Evolutionary conservation across 768 basidiomycete species (phyloP), one percentile per base, ranked within the genome.

Genomic region (Tylopilus sp.): DNA sequence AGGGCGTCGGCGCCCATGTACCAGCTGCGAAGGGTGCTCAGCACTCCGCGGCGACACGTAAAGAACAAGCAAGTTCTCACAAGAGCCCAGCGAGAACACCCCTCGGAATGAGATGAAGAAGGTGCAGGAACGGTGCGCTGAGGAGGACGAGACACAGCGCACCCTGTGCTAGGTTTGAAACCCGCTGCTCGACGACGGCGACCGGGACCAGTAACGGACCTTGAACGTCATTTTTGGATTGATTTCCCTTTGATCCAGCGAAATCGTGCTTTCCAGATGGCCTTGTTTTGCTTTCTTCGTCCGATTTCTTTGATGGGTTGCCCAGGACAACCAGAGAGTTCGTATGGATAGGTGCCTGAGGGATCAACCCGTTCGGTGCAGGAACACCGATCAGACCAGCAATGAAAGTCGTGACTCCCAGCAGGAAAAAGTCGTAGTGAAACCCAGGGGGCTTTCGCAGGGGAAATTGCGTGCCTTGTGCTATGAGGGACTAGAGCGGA

Each of bases 331-430:
- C 72, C 2, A 98, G 79, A 11, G 92, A 87, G 8, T 80, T 78
- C 2, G 94, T 96, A 63, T 97, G 94, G n/a, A 95, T 89, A 2
- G 94, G 95, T 1, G 95, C 95, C 63, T 89, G 89, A 2, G 87
- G 88, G 46, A 90, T 89, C 17, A 90, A 75, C 3, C 87, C 87
- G 60, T 95, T 94, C 0, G 91, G 92, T 1, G 92, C 91, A 1
- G 92, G 92, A 5, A 93, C 67, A 17, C 91, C 91, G 10, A 94
- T 75, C n/a, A 95, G 72, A 0, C 89, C 92, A 2, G 92, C 85
- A 45, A 96, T 81, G 67, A 97, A 89, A 1, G 93, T 97, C 0
- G 89, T 92, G 44, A 94, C 73, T 3, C 95, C 95, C 12, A 98
- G 81, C 10, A 97, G 74, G 76, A 95, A 94, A 68, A 95, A 94